Percentiles rank a stretch among this genome's conserved stretches.
Evolutionary conservation across 139 green algal genomes (phyloP).

Genomic region (Coccomyxa sp.): DNA sequence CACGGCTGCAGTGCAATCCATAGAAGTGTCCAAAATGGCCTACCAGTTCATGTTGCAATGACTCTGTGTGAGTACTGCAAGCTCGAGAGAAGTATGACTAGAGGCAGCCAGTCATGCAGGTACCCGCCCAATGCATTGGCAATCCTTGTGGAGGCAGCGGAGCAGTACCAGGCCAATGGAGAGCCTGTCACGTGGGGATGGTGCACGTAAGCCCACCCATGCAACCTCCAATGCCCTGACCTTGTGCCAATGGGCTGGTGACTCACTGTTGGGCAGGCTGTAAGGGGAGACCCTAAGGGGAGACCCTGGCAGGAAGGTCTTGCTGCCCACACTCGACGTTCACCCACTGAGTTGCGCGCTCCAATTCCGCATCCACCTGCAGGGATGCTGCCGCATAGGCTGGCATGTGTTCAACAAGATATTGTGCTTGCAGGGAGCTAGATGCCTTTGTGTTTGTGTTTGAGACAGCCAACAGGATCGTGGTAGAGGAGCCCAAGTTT

Average conservation of each 20-base stretch:
- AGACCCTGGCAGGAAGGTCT: neutral
- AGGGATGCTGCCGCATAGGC: neutral
- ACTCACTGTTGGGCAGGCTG: too few species aligned
- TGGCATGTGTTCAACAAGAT: neutral
- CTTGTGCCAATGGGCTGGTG: too few species aligned
- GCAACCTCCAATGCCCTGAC: too few species aligned
- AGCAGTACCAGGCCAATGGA: neutral
- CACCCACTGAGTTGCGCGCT: neutral
- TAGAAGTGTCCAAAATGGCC: too few species aligned
- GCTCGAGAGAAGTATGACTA: too few species aligned
- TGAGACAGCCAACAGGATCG: constrained; percentile 24
- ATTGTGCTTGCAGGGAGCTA: constrained; percentile 27
- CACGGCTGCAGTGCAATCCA: too few species aligned
- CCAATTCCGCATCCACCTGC: neutral
- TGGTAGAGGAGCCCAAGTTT: constrained; percentile 26
- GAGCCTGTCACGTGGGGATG: constrained; percentile 26
- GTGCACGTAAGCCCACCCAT: constrained; percentile 19
- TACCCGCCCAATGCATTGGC: constrained; percentile 16
- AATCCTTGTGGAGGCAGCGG: constrained; percentile 13
- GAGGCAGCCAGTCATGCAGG: too few species aligned
- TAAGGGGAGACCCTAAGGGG: too few species aligned
- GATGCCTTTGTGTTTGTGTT: constrained; percentile 33
- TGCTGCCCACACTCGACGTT: too few species aligned
- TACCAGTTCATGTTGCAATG: too few species aligned
- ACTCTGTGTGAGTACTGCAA: too few species aligned